Conservation (phyloP, 192 early-diverging fungal genomes). For the Mortierella hygrophila region DNA sequence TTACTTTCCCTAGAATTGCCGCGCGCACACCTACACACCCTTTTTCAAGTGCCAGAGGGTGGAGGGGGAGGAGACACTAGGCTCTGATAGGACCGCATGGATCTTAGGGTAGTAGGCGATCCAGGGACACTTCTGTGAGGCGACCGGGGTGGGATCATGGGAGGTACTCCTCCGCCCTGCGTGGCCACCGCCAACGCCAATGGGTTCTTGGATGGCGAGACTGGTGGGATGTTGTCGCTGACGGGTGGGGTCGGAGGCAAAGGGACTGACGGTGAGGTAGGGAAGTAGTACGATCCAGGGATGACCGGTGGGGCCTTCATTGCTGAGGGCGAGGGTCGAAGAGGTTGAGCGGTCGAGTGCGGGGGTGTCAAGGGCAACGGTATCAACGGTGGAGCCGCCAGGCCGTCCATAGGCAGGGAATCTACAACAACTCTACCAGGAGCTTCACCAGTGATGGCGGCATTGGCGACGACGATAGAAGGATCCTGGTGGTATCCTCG, state of each 20-base stretch:
- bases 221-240: background rate
- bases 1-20: too few species aligned
- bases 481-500: background rate
- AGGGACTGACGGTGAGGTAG: background rate
- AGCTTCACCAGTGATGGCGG: background rate
- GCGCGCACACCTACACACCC: too few species aligned
- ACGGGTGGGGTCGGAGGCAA: background rate
- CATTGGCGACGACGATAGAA: background rate
- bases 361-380: background rate
- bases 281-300: background rate
- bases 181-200: constrained; percentile 3
- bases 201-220: background rate
- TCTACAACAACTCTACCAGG: background rate
- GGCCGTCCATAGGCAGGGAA: background rate
- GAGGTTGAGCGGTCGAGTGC: background rate
- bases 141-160: constrained; percentile 34
- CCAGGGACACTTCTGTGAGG: constrained; percentile 31
- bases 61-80: background rate
- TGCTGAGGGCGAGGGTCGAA: background rate
- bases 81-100: constrained; percentile 14
- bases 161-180: background rate
- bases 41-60: background rate
- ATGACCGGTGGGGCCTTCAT: constrained; percentile 2
- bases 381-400: background rate
- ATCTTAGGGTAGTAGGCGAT: constrained; percentile 31